Base-by-base conservation (phyloP, 2,329 filamentous ascomycete species). In the Monilinia laxa region DNA sequence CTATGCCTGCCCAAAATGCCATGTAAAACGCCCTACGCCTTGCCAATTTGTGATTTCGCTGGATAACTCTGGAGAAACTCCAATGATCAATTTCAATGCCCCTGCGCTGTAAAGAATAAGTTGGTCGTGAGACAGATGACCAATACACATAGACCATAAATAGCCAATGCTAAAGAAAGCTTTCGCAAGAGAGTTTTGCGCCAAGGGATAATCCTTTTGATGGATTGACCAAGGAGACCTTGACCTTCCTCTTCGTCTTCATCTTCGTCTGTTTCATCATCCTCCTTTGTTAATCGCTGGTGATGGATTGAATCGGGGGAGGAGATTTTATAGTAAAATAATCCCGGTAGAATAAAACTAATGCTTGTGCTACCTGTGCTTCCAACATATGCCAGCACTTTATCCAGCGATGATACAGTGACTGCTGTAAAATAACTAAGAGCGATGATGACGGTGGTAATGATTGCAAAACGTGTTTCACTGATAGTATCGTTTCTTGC, bases 261-360 rank as follows among this genome's bases (percentile, higher is more conserved):
- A 11, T 83, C 82, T 35, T 83, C 83, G 59, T 90, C 89, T 49
- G 85, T 82, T 70, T 94, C 91, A 73, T 98, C 95, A 71, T 97
- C 92, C 74, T 95, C 93, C 77, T 98, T 98, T 70, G 92, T 82
- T 12, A 98, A 81, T 18, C 90, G 87, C 76, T 97, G 94, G 73
- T 97, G 93, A 70, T 94, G 87, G 38, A 89, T 85, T 55, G 91
- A 94, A 65, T 97, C 90, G 0, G 95, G 95, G 31, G 92, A 88
- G 16, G 92, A 96, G 68, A 99, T 98, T 79, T 98, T 98, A 81
- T 98, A 99, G 79, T 98, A 99, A 78, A 99, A 99, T 4, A 99
- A 80, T 0, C 95, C 95, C 0, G 95, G 95, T 0, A 99, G 84
- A 71, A 99, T 98, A 77, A 99, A 99, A 69, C 92, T 96, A 74